Evolutionary conservation across 1,284 basidiomycete species (phyloP), one percentile per base, ranked within the genome.

Genomic region (Cerrena zonata): DNA sequence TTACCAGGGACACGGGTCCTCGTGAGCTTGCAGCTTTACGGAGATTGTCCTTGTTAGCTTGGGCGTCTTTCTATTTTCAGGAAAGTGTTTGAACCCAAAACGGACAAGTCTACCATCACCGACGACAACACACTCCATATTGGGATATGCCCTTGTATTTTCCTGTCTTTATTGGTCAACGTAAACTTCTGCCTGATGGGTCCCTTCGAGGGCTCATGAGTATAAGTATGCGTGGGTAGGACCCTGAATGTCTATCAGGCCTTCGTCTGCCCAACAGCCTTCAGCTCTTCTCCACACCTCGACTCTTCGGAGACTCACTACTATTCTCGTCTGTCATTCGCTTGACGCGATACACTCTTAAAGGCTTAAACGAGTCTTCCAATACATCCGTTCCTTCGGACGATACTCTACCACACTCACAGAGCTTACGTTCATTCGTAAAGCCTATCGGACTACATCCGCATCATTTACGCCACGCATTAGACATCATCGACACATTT

Each of bases 91-190:
- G 42, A 62, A 24, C 64, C 55, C 39, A 24, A 54, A 58, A 56
- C 49, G 60, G 62, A 50, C 60, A 56, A 52, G 47, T 22, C 46
- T 34, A 38, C 52, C 47, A 53, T 47, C 38, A 48, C 44, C 51
- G 51, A 52, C 40, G 51, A 53, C 51, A 58, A 50, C 44, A 39
- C 41, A 43, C 54, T 55, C 62, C 52, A 19, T 24, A 47, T 61
- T 53, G 51, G 59, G 62, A 21, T 48, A 43, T 52, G 49, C 48
- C 61, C 56, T 66, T 66, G 60, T 66, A 56, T 42, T 49, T 47
- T 41, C 13, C 34, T 37, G 18, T 15, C 13, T 4, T 47, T 24
- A 27, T 19, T 19, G 18, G 4, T 22, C 30, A 22, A 23, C 23
- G 3, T 22, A 13, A 22, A 22, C 19, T 42, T 23, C 41, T 42